Conservation (phyloP, 2,329 filamentous ascomycete species). For the Neopestalotiopsis sp. region DNA sequence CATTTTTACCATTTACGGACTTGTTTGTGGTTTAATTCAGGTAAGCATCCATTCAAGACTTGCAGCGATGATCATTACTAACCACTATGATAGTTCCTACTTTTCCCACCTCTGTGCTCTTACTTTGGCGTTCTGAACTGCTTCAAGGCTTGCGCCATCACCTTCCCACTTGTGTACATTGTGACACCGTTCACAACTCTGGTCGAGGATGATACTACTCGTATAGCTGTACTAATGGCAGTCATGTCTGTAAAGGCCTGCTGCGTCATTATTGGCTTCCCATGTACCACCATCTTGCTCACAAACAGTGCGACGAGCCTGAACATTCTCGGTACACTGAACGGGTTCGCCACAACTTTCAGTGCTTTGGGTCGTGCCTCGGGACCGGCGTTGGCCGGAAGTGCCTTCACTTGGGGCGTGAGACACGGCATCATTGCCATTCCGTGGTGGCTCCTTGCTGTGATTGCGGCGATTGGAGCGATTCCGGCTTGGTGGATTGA, state of each 20-base stretch:
- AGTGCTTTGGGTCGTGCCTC: conserved; percentile 79
- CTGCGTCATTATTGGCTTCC: conserved; percentile 83
- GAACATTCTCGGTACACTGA: conserved; percentile 82
- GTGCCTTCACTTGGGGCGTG: conserved; percentile 77
- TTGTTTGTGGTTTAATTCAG: conserved; percentile 80
- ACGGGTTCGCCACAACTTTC: conserved; percentile 86
- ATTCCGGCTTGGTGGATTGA: conserved; percentile 77
- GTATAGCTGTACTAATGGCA: conserved; percentile 67
- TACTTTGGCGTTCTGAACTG: conserved; percentile 77
- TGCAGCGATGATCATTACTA: neutral
- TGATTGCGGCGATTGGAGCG: conserved; percentile 67
- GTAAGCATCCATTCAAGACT: neutral
- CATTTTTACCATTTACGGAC: conserved; percentile 83
- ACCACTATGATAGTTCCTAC: conserved; percentile 60
- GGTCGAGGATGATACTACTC: conserved; percentile 49
- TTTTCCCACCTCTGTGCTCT: conserved; percentile 80
- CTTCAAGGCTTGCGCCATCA: conserved; percentile 67
- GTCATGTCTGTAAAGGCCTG: conserved; percentile 79
- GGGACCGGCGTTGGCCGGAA: conserved; percentile 78
- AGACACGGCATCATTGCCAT: conserved; percentile 77
- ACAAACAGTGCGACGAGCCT: conserved; percentile 85
- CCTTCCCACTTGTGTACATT: conserved; percentile 79
- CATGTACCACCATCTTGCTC: conserved; percentile 86
- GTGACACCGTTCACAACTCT: conserved; percentile 83
- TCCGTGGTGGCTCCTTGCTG: conserved; percentile 80